Percentiles rank a stretch among this genome's conserved stretches.
These are phyloP conservation scores for Ascochyta clinopodiicola DNA, from an alignment of 2,329 filamentous ascomycete genomes.

Conservation along the genomic window DNA sequence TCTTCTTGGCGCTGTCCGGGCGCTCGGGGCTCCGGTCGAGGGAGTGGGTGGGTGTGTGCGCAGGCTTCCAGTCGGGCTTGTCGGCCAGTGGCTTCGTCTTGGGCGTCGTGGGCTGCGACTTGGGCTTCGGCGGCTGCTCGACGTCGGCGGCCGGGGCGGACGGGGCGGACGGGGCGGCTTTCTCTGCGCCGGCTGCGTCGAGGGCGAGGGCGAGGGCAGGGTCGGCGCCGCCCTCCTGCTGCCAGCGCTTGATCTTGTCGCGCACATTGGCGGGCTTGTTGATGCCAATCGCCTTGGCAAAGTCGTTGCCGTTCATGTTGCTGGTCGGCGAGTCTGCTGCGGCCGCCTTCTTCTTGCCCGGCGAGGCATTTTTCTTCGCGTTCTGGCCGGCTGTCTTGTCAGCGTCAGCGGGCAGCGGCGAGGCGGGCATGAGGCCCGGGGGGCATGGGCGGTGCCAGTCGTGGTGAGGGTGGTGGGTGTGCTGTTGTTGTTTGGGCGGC, in stretches of 20 bases:
- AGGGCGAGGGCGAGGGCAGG: slow-evolving; percentile 10
- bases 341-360: slow-evolving; percentile 35
- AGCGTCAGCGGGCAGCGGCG: slow-evolving; percentile 32
- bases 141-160: neutral
- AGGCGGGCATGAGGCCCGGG: slow-evolving; percentile 33
- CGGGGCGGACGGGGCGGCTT: neutral
- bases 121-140: slow-evolving; percentile 14
- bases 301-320: slow-evolving; percentile 45
- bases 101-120: slow-evolving; percentile 31
- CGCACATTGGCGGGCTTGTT: slow-evolving; percentile 61
- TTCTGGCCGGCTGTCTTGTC: slow-evolving; percentile 24
- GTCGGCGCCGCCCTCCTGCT: slow-evolving; percentile 75
- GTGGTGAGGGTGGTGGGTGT: too few species aligned
- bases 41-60: slow-evolving; percentile 34
- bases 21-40: slow-evolving; percentile 36
- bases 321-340: slow-evolving; percentile 28
- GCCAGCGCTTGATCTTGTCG: slow-evolving; percentile 84
- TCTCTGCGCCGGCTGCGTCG: too few species aligned
- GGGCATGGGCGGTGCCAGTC: slow-evolving; percentile 25
- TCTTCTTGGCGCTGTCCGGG: slow-evolving; percentile 41
- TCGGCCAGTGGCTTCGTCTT: slow-evolving; percentile 34
- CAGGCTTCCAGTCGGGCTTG: slow-evolving; percentile 37
- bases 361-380: slow-evolving; percentile 36
- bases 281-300: slow-evolving; percentile 51
- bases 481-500: neutral